phyloP scores from a whole-genome alignment of 1,139 yeast species.

The Yamadazyma spencermartinsiae region DNA sequence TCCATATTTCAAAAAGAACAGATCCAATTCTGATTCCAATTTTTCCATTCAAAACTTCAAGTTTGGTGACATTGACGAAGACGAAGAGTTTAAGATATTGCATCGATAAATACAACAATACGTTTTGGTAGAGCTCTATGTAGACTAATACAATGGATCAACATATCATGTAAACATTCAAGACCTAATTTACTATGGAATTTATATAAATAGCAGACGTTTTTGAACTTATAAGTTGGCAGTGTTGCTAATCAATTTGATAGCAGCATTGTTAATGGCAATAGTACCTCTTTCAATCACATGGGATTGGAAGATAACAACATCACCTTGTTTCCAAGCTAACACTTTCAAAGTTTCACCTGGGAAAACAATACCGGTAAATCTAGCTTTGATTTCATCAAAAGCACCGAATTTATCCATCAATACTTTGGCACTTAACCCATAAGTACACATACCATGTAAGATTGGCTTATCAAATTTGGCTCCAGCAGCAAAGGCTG shows the following conservation, averaged over 20 bases:
- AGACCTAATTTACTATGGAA: background rate
- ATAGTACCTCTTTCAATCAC: slow-evolving; percentile 76
- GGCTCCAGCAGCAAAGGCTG: slow-evolving; percentile 85
- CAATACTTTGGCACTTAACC: slow-evolving; percentile 75
- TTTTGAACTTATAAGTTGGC: slow-evolving; percentile 35
- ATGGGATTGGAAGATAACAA: slow-evolving; percentile 79
- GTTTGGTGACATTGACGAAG: slow-evolving; percentile 32
- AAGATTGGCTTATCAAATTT: slow-evolving; percentile 84
- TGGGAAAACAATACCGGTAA: slow-evolving; percentile 93
- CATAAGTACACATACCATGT: slow-evolving; percentile 90
- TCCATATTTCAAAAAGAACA: slow-evolving; percentile 19
- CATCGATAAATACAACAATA: background rate
- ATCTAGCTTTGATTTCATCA: slow-evolving; percentile 86
- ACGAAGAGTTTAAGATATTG: slow-evolving; percentile 16
- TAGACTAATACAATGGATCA: background rate
- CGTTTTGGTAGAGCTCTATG: background rate
- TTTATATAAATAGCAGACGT: slow-evolving; percentile 5
- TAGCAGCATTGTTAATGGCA: slow-evolving; percentile 88
- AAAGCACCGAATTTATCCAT: slow-evolving; percentile 80
- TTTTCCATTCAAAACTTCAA: slow-evolving; percentile 17
- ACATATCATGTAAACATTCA: slow-evolving; percentile 1
- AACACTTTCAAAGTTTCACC: slow-evolving; percentile 83
- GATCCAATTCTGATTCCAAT: slow-evolving; percentile 9
- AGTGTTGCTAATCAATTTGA: slow-evolving; percentile 56
- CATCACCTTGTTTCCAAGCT: slow-evolving; percentile 79